Conservation (phyloP, 2,329 filamentous ascomycete species). For the Diplodia seriata region DNA sequence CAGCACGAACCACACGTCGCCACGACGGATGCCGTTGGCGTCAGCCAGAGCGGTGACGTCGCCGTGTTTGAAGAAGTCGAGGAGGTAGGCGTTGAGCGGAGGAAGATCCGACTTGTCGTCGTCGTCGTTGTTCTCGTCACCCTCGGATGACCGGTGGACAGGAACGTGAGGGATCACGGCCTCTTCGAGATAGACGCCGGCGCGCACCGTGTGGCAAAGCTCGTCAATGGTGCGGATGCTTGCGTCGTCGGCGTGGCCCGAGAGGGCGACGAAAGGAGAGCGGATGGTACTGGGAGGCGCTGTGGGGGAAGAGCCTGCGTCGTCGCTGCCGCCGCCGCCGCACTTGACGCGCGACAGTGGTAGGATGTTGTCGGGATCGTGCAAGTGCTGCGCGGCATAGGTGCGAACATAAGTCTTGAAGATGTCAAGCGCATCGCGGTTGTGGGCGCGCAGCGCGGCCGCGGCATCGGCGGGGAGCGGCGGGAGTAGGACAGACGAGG, state of each 20-base stretch:
- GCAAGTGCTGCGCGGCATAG: constrained; percentile 68
- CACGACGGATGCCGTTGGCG: constrained; percentile 70
- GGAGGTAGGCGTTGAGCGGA: constrained; percentile 71
- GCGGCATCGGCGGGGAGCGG: constrained; percentile 65
- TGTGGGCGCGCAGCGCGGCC: constrained; percentile 66
- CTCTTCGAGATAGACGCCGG: constrained; percentile 76
- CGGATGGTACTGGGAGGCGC: constrained; percentile 52
- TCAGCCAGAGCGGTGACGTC: constrained; percentile 64
- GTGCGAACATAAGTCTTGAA: constrained; percentile 74
- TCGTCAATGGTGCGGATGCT: constrained; percentile 73
- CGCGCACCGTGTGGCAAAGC: constrained; percentile 69
- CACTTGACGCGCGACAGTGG: constrained; percentile 65
- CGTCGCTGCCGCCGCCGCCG: constrained; percentile 41
- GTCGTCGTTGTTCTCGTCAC: too few species aligned
- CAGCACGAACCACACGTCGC: constrained; percentile 75
- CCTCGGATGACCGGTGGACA: constrained; percentile 58
- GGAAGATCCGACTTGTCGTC: too few species aligned
- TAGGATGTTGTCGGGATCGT: constrained; percentile 60
- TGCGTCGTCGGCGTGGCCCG: constrained; percentile 73
- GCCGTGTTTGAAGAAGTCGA: constrained; percentile 80
- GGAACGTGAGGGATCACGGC: constrained; percentile 74
- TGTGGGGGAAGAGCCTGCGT: too few species aligned
- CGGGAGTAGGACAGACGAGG: constrained; percentile 71
- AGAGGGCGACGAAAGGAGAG: constrained; percentile 75
- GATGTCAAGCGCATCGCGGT: constrained; percentile 68